These are phyloP conservation scores for Tieghemostelium lacteum DNA, from an alignment of 78 protist species.

Conservation along the genomic window DNA sequence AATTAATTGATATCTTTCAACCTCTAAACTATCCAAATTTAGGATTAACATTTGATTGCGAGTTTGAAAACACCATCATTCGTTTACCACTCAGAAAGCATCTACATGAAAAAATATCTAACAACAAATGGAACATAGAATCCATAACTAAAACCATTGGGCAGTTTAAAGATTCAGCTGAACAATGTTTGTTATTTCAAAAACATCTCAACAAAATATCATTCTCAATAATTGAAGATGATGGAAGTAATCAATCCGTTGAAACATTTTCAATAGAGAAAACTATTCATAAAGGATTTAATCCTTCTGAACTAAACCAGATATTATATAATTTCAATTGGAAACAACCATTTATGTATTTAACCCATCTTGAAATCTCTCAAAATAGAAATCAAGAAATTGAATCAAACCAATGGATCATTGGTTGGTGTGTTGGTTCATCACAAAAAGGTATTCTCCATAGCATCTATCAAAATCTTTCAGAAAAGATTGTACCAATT, in stretches of 20 bases:
- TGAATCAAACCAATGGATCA: background rate
- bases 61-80: background rate
- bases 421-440: slow-evolving; percentile 1
- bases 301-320: background rate
- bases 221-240: background rate
- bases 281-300: too few species aligned
- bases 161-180: background rate
- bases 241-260: background rate
- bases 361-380: background rate
- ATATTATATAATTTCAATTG: background rate
- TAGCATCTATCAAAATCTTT: background rate
- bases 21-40: background rate
- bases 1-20: background rate
- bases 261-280: background rate
- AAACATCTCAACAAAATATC: background rate
- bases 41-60: background rate
- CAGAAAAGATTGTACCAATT: background rate
- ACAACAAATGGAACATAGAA: background rate
- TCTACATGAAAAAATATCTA: background rate
- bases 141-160: too few species aligned
- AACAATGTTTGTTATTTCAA: background rate
- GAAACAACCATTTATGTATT: too few species aligned
- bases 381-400: background rate
- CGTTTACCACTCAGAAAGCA: slow-evolving; percentile 37
- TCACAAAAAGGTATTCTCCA: background rate